These are phyloP conservation scores for Nicotiana paniculata DNA, from an alignment of 257 asterid species.

Conservation along the genomic window DNA sequence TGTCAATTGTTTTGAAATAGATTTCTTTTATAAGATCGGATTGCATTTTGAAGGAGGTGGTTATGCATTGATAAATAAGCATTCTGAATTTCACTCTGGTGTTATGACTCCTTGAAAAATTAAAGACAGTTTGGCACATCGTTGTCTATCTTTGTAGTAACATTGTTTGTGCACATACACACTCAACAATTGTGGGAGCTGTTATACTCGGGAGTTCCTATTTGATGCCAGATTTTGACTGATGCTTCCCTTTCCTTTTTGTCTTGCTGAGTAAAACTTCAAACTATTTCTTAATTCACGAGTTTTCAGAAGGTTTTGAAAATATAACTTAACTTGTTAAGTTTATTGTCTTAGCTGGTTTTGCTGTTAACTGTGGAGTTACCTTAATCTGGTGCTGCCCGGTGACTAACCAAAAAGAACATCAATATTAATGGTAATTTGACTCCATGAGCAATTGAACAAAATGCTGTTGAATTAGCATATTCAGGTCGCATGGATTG, in stretches of 20 bases:
- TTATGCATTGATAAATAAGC: background rate
- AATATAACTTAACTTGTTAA: background rate
- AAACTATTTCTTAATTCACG: background rate
- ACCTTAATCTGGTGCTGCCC: slow-evolving; percentile 1
- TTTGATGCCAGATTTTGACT: background rate
- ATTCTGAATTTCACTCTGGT: background rate
- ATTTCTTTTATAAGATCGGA: background rate
- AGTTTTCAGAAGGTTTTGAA: background rate
- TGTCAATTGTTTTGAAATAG: background rate
- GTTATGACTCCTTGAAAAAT: background rate
- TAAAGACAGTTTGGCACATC: background rate
- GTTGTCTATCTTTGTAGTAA: background rate
- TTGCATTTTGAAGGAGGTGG: background rate
- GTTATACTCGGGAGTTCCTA: background rate
- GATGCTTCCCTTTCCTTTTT: background rate
- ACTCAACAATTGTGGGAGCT: background rate
- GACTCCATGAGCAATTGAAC: background rate
- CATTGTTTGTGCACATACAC: background rate
- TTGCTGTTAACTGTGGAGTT: background rate
- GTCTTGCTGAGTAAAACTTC: background rate
- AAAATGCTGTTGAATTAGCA: background rate
- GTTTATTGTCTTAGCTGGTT: background rate
- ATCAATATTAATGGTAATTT: background rate
- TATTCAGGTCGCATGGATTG: background rate
- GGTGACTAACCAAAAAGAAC: background rate